Percentiles rank a stretch among this genome's conserved stretches.
Evolutionary conservation across 2,329 filamentous ascomycete species (phyloP).

Genomic region (Trichophyton verrucosum): DNA sequence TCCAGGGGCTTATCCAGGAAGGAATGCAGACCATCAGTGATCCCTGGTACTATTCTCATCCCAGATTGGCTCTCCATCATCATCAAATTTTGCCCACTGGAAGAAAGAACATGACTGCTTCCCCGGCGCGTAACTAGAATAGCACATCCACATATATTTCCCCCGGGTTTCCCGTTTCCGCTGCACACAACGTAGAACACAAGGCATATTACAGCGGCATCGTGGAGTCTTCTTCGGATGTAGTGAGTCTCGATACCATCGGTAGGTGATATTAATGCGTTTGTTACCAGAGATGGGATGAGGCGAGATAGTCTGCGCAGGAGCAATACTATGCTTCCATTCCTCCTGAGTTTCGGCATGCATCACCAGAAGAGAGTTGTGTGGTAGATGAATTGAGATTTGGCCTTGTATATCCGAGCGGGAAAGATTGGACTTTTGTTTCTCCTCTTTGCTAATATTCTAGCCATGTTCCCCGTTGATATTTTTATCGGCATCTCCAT

Average conservation of each 20-base stretch:
- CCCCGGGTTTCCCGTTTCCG: constrained; percentile 64
- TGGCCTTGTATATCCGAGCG: constrained; percentile 60
- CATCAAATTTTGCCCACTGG: constrained; percentile 74
- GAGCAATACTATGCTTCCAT: constrained; percentile 82
- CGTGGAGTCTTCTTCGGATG: constrained; percentile 66
- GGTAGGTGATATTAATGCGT: constrained; percentile 88
- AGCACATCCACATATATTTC: constrained; percentile 88
- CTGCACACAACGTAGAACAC: constrained; percentile 64
- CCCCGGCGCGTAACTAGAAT: constrained; percentile 43
- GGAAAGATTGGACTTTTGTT: constrained; percentile 7
- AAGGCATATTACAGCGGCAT: constrained; percentile 61
- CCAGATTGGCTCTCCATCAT: constrained; percentile 71
- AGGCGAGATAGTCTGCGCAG: constrained; percentile 63
- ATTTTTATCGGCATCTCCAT: constrained; percentile 19
- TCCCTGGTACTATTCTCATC: constrained; percentile 7
- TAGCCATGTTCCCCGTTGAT: constrained; percentile 32
- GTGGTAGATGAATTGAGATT: constrained; percentile 83
- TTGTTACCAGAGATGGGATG: constrained; percentile 70
- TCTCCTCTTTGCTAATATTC: constrained; percentile 6
- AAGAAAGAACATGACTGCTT: constrained; percentile 60
- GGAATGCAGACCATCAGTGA: neutral
- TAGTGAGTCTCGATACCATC: constrained; percentile 65
- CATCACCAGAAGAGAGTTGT: constrained; percentile 91
- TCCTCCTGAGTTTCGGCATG: constrained; percentile 96
- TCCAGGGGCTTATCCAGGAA: no score